Evolutionary conservation across 768 basidiomycete genomes (phyloP).

Genomic region (Podaxis rugospora): DNA sequence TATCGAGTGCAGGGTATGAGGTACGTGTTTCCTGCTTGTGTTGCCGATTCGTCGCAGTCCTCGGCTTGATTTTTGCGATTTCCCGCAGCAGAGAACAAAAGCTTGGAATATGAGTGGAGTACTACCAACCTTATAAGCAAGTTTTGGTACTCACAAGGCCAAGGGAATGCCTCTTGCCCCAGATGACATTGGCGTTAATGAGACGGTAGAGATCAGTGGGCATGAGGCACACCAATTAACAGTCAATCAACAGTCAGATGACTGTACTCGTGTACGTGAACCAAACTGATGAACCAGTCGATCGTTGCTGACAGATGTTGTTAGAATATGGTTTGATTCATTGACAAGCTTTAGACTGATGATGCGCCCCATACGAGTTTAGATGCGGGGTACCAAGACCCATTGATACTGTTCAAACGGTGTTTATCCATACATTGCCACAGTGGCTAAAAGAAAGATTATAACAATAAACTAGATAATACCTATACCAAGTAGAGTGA

Average conservation of each 20-base stretch:
- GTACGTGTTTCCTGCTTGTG: slow-evolving; percentile 13
- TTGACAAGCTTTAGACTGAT: too few species aligned
- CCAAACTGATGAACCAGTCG: too few species aligned
- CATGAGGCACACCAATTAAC: too few species aligned
- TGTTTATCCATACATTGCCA: slow-evolving; percentile 7
- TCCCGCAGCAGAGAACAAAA: slow-evolving; percentile 47
- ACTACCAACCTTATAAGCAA: not conserved
- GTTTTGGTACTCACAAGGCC: slow-evolving; percentile 35
- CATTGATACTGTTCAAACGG: slow-evolving; percentile 1
- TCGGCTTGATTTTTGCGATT: slow-evolving; percentile 33
- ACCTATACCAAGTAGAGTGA: slow-evolving; percentile 7
- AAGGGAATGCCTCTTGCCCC: slow-evolving; percentile 28
- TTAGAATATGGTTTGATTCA: too few species aligned
- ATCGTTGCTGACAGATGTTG: too few species aligned
- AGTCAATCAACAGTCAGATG: too few species aligned
- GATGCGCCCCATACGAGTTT: too few species aligned
- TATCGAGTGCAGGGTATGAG: slow-evolving; percentile 32
- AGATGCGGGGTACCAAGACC: not conserved
- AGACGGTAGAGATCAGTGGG: too few species aligned
- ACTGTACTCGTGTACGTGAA: too few species aligned
- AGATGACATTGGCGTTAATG: slow-evolving; percentile 3
- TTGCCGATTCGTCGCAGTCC: slow-evolving; percentile 16
- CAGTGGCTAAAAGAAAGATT: slow-evolving; percentile 1
- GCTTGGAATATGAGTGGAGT: slow-evolving; percentile 21
- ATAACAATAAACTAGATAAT: slow-evolving; percentile 10